Evolutionary conservation across 129 eudicot species (phyloP).

Genomic region (Arctium minus): DNA sequence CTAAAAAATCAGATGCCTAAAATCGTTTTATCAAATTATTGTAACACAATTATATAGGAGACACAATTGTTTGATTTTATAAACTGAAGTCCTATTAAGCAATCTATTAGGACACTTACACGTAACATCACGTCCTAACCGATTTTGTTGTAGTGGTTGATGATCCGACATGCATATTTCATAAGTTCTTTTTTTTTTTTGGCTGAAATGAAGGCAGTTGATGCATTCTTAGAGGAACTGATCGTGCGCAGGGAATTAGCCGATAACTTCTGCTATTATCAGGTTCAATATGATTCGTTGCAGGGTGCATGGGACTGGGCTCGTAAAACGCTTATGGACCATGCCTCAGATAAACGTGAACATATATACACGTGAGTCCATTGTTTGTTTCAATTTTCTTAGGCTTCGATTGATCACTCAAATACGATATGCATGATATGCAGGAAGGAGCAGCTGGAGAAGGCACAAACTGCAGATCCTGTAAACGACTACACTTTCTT

Average conservation of each 20-base stretch:
- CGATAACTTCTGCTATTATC: constrained; percentile 92
- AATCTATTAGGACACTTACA: neutral
- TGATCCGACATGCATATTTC: constrained; percentile 3
- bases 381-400: neutral
- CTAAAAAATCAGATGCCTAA: neutral
- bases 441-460: constrained; percentile 91
- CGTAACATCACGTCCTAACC: neutral
- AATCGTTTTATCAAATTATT: neutral
- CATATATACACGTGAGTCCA: constrained; percentile 74
- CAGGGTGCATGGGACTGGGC: constrained; percentile 99
- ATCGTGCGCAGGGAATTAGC: constrained; percentile 91
- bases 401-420: neutral
- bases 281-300: constrained; percentile 83
- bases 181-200: neutral
- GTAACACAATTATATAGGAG: neutral
- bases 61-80: neutral
- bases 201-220: constrained; percentile 67
- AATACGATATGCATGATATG: constrained; percentile 11
- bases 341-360: constrained; percentile 78
- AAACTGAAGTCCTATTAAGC: neutral
- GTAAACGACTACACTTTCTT: constrained; percentile 43
- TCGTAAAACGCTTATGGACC: constrained; percentile 76
- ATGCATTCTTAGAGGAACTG: constrained; percentile 86
- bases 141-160: neutral
- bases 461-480: constrained; percentile 92